Conservation (phyloP, 139 green algal genomes). For the Closterium sp. region DNA sequence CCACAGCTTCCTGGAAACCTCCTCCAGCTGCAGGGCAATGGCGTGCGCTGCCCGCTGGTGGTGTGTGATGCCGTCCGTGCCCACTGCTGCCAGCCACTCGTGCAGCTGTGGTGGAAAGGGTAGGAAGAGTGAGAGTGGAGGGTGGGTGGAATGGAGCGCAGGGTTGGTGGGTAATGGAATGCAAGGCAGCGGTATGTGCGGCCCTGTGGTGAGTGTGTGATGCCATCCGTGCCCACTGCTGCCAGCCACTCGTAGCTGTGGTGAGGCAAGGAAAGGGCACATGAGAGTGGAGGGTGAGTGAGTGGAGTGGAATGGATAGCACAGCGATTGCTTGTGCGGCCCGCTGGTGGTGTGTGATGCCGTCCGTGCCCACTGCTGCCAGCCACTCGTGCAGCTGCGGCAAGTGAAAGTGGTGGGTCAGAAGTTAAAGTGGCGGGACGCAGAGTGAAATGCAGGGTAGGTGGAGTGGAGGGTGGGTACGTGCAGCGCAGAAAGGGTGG, state of each 20-base stretch:
- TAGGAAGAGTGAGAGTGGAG: too few relatives aligned
- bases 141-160: too few relatives aligned
- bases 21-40: background rate
- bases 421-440: too few relatives aligned
- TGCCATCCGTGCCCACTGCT: background rate
- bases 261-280: too few relatives aligned
- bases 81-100: background rate
- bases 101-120: background rate
- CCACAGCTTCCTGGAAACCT: background rate
- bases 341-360: background rate
- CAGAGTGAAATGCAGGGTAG: too few relatives aligned
- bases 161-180: background rate
- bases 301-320: too few relatives aligned
- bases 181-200: background rate
- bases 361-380: background rate
- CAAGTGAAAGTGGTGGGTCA: too few relatives aligned
- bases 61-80: background rate
- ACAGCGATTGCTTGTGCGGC: background rate
- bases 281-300: too few relatives aligned
- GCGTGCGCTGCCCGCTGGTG: background rate
- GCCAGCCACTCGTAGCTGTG: background rate
- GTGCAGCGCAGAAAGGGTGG: too few relatives aligned
- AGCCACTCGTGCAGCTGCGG: background rate
- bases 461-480: too few relatives aligned
- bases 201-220: background rate